Evolutionary conservation across 2,329 filamentous ascomycete genomes (phyloP), one percentile per base, ranked within the genome.

Genomic region (Phoma sp.): DNA sequence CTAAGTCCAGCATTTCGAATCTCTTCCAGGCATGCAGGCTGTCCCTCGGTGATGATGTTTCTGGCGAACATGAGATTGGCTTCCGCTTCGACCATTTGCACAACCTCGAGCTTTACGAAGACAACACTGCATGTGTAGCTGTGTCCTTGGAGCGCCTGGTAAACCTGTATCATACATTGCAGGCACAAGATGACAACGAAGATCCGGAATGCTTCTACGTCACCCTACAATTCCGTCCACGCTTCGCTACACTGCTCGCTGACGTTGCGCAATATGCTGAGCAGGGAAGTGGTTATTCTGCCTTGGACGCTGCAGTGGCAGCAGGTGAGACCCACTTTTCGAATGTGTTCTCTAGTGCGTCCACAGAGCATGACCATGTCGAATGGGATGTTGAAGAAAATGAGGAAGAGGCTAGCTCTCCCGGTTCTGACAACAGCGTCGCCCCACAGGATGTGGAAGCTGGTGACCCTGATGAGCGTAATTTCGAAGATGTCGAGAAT

Each of bases 161-260:
- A 53, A 79, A 84, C 46, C 69, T 88, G 38, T 87, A 87, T 64
- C 72, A 86, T 53, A 77, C 79, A 14, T 74, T 90, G 38, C 80
- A 83, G 59, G 78, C 78, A 26, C 86, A 89, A 64, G 86, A 88
- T 66, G 83, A 80, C 20, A 71, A 78, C 33, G 74, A 80, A 46
- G 71, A 78, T 18, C 79, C 81, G 2, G 79, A 83, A 26, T 81
- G 84, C 14, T 77, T 88, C n/a, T 84, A 85, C 61, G 75, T 89
- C 49, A 78, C 78, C 9, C 75, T 90, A 43, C 77, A 76, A 46
- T 81, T 80, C 17, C 84, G 82, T 64, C 74, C 80, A 33, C 82
- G 81, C 40, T 82, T 87, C 64, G 73, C 77, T 3, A 78, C 79
- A 36, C 80, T 83, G 51, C 71, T 88, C 25, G 73, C 75, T 29